Percentiles rank a stretch among this genome's conserved stretches.
Evolutionary conservation across 108 stramenopile species (phyloP).

Genomic region (Skeletonema costatum): DNA sequence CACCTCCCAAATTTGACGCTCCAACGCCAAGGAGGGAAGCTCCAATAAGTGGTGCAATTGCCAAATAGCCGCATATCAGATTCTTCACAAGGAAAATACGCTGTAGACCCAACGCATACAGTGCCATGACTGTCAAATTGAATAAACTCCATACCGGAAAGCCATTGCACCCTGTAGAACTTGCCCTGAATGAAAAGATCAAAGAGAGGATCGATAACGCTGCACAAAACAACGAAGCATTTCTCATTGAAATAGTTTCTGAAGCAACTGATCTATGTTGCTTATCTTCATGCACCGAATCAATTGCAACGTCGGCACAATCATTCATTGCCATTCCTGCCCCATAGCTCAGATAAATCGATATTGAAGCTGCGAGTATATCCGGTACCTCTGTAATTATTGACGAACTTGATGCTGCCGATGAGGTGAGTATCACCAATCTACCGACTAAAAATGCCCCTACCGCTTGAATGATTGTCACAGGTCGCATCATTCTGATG

Average conservation of each 20-base stretch:
- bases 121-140: constrained; percentile 35
- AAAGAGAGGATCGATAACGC: constrained; percentile 6
- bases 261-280: constrained; percentile 17
- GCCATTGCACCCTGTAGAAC: neutral
- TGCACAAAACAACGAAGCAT: constrained; percentile 18
- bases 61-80: constrained; percentile 37
- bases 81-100: constrained; percentile 43
- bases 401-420: neutral
- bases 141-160: constrained; percentile 22
- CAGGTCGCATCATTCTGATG: constrained; percentile 21
- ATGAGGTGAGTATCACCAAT: constrained; percentile 14
- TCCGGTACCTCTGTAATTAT: neutral
- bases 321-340: constrained; percentile 50
- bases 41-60: constrained; percentile 35
- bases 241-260: neutral
- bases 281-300: constrained; percentile 9
- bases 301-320: constrained; percentile 16
- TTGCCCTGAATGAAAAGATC: neutral
- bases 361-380: constrained; percentile 11
- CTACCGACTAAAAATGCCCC: constrained; percentile 36
- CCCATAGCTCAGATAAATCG: constrained; percentile 39
- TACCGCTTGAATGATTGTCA: constrained; percentile 41
- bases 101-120: constrained; percentile 37
- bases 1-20: neutral
- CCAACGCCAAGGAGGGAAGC: constrained; percentile 13